These are phyloP conservation scores for Diaporthe sp. DNA, from an alignment of 2,329 filamentous ascomycete species.

Conservation along the genomic window DNA sequence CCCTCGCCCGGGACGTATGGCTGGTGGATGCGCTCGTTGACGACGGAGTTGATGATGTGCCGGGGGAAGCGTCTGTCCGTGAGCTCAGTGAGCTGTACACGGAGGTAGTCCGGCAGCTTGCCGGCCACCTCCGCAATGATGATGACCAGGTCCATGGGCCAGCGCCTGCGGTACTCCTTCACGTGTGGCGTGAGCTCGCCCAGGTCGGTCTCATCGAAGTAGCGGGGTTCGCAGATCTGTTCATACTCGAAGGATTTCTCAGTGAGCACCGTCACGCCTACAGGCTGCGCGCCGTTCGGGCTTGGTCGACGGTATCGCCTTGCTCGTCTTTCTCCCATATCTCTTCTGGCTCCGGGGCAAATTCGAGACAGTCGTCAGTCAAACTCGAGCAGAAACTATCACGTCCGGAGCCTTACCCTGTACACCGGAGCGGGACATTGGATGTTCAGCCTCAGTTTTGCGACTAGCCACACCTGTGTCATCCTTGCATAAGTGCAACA, in stretches of 20 bases:
- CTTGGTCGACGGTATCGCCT: neutral
- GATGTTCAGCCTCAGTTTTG: neutral
- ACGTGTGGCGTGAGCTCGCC: neutral
- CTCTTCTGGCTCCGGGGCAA: neutral
- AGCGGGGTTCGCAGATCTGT: neutral
- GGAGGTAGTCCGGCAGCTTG: neutral
- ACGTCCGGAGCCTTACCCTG: neutral
- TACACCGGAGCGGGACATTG: neutral
- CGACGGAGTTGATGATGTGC: neutral
- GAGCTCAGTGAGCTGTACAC: neutral
- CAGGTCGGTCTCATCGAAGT: neutral
- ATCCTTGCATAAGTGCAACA: neutral
- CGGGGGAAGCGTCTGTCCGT: neutral
- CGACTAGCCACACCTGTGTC: neutral
- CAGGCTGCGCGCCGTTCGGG: neutral
- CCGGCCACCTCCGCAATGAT: neutral
- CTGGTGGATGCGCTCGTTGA: neutral
- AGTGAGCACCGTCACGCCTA: neutral
- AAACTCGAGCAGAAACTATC: neutral
- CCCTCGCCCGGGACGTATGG: neutral
- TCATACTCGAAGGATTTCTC: neutral
- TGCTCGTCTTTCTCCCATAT: neutral
- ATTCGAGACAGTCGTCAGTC: neutral
- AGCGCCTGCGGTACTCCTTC: neutral
- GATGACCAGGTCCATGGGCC: neutral